Evolutionary conservation across 179 eudicot genomes (phyloP), one percentile per base, ranked within the genome.

Genomic region (Silene coronaria): DNA sequence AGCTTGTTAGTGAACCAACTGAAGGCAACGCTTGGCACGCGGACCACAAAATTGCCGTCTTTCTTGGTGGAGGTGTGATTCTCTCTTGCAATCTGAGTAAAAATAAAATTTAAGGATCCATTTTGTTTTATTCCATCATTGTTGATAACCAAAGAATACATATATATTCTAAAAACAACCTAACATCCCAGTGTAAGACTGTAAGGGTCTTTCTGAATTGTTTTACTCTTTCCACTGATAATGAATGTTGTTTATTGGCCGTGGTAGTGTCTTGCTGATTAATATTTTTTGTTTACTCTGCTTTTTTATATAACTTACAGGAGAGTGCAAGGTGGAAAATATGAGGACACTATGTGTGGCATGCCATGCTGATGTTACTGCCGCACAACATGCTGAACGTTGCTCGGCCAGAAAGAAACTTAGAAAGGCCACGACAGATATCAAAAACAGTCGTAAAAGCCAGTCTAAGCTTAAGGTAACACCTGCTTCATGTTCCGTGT

Each of bases 21-120:
- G 99, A 96, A 75, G 97, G 99, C 76, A 91, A 96, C 70, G 93
- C 99, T 76, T 96, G 99, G 99, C 98, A 96, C 79, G 99, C 98
- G 12, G 99, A 96, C 81, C 99, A 96, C 82, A 81, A 87, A 55
- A 72, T 93, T 72, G 90, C 99, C 38, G 99, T 96, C 67, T 96
- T 84, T 75, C 82, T 77, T 70, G 99, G 99, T 71, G 98, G 99
- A 89, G 99, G 99, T 96, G 71, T 55, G 53, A 32, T 32, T 57
- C 38, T 78, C 34, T 77, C 77, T 78, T 67, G 67, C 70, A 70
- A 60, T 72, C 70, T 71, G 27, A 48, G 26, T 78, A 42, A 28
- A 23, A 70, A 19, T 70, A 28, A 23, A 70, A 19, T 70, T 16
- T 55, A 55, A 55, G 22, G 59, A n/a, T 55, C 22, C 59, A 55